phyloP scores from a whole-genome alignment of 768 basidiomycete species.

The Clitopilus passeckerianus region DNA sequence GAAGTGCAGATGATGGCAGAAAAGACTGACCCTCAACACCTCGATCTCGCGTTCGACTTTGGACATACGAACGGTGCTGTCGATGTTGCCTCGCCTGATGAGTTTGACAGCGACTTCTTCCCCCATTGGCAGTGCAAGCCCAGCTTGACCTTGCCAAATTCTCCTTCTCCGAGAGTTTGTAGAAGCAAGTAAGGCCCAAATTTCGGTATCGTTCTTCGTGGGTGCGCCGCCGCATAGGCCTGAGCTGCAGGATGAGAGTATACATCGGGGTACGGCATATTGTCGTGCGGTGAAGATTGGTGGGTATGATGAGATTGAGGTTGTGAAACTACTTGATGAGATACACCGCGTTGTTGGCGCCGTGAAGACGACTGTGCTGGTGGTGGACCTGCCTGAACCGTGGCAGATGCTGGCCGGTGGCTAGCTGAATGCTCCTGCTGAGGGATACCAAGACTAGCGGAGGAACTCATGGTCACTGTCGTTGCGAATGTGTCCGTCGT shows the following conservation, averaged over 20 bases:
- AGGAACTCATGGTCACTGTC: conserved; percentile 10
- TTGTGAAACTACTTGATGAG: conserved; percentile 1
- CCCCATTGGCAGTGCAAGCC: conserved; percentile 91
- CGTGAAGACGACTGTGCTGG: conserved; percentile 15
- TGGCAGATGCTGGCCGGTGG: conserved; percentile 58
- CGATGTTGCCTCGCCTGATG: conserved; percentile 89
- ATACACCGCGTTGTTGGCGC: neutral
- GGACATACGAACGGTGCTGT: conserved; percentile 78
- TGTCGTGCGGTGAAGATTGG: neutral
- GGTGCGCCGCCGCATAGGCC: conserved; percentile 79
- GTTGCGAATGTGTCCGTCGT: conserved; percentile 1
- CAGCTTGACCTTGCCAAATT: conserved; percentile 99
- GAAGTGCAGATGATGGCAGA: conserved; percentile 1
- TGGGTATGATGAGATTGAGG: conserved; percentile 11
- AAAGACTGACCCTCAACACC: conserved; percentile 74
- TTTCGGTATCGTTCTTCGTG: conserved; percentile 81
- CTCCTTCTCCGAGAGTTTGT: conserved; percentile 96
- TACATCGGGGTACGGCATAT: conserved; percentile 57
- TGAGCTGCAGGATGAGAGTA: conserved; percentile 82
- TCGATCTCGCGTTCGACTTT: conserved; percentile 99
- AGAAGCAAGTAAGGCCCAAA: conserved; percentile 95
- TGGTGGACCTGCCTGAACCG: conserved; percentile 45
- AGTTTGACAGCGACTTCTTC: conserved; percentile 99
- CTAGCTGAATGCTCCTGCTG: conserved; percentile 28
- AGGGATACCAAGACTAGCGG: conserved; percentile 25